phyloP scores from a whole-genome alignment of 2,329 filamentous ascomycete species.

The Aspergillus sp. region DNA sequence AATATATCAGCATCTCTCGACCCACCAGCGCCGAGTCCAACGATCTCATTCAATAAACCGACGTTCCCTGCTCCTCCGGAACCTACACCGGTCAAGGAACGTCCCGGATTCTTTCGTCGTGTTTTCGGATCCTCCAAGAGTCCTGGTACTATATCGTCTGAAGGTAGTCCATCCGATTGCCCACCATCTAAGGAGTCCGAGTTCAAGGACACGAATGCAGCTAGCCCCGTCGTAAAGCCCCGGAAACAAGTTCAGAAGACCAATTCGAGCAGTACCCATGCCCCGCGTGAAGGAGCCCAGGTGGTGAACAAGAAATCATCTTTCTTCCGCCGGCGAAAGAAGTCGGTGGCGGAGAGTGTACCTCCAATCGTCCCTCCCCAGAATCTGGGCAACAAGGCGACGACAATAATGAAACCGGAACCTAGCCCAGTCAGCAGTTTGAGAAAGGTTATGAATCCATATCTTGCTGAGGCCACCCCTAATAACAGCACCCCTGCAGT shows the following conservation, averaged over 20 bases:
- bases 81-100: conserved; percentile 60
- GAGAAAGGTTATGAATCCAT: conserved; percentile 83
- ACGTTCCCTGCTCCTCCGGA: conserved; percentile 38
- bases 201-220: conserved; percentile 20
- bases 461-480: conserved; percentile 50
- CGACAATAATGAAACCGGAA: conserved; percentile 31
- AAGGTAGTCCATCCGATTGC: conserved; percentile 21
- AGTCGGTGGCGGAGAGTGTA: conserved; percentile 71
- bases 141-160: conserved; percentile 30
- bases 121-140: conserved; percentile 78
- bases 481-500: conserved; percentile 15
- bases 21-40: conserved; percentile 54
- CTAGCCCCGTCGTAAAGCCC: conserved; percentile 22
- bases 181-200: conserved; percentile 27
- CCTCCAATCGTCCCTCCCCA: conserved; percentile 53
- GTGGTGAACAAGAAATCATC: conserved; percentile 90
- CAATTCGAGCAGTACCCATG: conserved; percentile 20
- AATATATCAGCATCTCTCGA: conserved; percentile 47
- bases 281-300: conserved; percentile 37
- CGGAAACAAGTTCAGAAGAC: conserved; percentile 29
- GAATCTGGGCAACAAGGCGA: conserved; percentile 42
- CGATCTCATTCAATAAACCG: conserved; percentile 52
- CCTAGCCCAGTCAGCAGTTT: conserved; percentile 75
- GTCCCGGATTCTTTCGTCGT: conserved; percentile 86
- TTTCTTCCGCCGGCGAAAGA: conserved; percentile 92